phyloP scores from a whole-genome alignment of 1,284 basidiomycete species.

The Rhizopogon parksii region DNA sequence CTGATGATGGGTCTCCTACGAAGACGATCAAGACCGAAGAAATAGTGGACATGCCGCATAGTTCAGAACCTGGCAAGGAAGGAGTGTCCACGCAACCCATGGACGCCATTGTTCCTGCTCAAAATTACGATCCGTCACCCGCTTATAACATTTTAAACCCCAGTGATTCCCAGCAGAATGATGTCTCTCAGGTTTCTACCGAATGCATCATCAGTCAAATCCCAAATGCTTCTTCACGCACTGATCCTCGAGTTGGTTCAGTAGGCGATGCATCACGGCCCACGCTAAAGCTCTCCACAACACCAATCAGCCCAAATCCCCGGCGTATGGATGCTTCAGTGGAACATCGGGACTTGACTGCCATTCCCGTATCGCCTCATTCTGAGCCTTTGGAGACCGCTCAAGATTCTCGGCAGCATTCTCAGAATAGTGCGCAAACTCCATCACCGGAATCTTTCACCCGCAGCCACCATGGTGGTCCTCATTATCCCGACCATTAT shows the following conservation, averaged over 20 bases:
- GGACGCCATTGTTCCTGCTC: conserved; percentile 13
- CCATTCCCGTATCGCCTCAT: conserved; percentile 10
- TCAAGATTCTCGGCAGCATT: neutral
- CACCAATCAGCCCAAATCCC: conserved; percentile 4
- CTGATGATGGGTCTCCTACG: neutral
- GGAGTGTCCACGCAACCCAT: neutral
- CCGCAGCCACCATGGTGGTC: neutral
- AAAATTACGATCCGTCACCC: conserved; percentile 21
- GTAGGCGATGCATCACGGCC: neutral
- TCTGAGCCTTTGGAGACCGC: conserved; percentile 9
- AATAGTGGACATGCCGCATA: neutral
- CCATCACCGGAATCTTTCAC: conserved; percentile 10
- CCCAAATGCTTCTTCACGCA: neutral
- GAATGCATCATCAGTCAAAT: neutral
- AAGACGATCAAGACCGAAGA: conserved; percentile 20
- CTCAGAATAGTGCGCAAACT: neutral
- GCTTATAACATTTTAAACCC: conserved; percentile 12
- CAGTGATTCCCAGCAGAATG: conserved; percentile 6
- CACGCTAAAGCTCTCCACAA: neutral
- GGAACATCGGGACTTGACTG: conserved; percentile 2
- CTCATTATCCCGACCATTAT: conserved; percentile 7
- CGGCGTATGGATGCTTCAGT: conserved; percentile 9
- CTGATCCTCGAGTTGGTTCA: conserved; percentile 1
- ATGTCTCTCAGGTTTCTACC: neutral
- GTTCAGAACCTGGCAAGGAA: neutral